Evolutionary conservation across 805 yeast species (phyloP).

Genomic region (Kurtzmaniella fragi): DNA sequence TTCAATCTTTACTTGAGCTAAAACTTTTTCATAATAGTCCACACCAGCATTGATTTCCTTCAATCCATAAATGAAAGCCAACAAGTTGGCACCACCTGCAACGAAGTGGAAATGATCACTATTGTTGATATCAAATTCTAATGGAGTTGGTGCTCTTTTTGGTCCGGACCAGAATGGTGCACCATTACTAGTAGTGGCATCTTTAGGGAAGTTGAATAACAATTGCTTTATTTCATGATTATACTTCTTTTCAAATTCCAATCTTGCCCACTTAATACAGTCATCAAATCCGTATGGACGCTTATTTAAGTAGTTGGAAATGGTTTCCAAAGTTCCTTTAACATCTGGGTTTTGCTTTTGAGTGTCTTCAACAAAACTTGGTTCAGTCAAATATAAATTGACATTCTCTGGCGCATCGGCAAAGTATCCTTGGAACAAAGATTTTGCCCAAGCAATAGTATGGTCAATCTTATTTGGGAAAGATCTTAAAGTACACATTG

Average conservation of each 20-base stretch:
- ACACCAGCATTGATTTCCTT: constrained; percentile 64
- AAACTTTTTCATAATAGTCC: constrained; percentile 49
- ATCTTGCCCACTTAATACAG: constrained; percentile 92
- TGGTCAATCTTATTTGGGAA: constrained; percentile 98
- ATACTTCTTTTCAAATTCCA: constrained; percentile 81
- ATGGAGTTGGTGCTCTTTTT: constrained; percentile 91
- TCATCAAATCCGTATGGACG: constrained; percentile 83
- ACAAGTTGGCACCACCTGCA: constrained; percentile 84
- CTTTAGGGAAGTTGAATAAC: constrained; percentile 90
- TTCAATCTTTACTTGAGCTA: constrained; percentile 37
- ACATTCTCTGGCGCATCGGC: constrained; percentile 91
- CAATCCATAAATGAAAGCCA: constrained; percentile 87
- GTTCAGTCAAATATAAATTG: constrained; percentile 83
- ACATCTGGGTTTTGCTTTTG: constrained; percentile 91
- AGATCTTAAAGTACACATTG: constrained; percentile 92
- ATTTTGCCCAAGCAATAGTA: constrained; percentile 98
- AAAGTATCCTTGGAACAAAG: constrained; percentile 87
- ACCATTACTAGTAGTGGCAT: constrained; percentile 85
- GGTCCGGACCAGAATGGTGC: constrained; percentile 98
- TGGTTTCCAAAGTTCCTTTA: constrained; percentile 78
- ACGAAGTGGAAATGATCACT: constrained; percentile 78
- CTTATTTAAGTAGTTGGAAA: constrained; percentile 65
- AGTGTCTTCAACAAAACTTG: constrained; percentile 86
- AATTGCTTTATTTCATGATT: constrained; percentile 84
- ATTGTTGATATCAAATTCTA: constrained; percentile 69